Percentiles rank a stretch among this genome's conserved stretches.
phyloP scores from a whole-genome alignment of 169 alveolate genomes.

The Ichthyophthirius multifiliis region DNA sequence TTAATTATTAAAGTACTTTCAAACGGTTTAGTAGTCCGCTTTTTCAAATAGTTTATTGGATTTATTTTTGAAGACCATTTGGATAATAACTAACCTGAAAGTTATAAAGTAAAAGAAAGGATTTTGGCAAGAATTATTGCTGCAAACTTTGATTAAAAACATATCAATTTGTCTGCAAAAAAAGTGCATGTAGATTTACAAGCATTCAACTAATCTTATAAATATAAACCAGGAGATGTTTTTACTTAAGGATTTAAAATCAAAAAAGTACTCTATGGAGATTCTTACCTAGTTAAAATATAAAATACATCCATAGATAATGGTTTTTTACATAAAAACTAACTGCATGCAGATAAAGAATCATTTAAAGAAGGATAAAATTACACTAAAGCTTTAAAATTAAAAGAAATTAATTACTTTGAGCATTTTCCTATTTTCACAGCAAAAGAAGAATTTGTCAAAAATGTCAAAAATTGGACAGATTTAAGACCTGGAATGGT shows the following conservation, averaged over 20 bases:
- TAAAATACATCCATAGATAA: neutral
- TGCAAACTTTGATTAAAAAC: constrained; percentile 50
- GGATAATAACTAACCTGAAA: constrained; percentile 47
- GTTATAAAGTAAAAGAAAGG: constrained; percentile 58
- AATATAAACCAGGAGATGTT: constrained; percentile 42
- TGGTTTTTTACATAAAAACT: constrained; percentile 15
- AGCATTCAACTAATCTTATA: neutral
- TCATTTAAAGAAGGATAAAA: neutral
- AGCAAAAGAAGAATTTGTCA: neutral
- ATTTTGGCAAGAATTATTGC: constrained; percentile 66
- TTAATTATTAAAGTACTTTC: constrained; percentile 43
- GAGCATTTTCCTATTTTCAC: constrained; percentile 47
- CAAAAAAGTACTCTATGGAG: constrained; percentile 57
- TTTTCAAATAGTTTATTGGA: constrained; percentile 65
- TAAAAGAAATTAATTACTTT: constrained; percentile 53
- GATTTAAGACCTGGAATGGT: constrained; percentile 24
- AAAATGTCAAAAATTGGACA: constrained; percentile 3
- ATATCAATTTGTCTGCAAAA: constrained; percentile 49
- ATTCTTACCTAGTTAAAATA: constrained; percentile 43
- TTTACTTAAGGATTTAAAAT: constrained; percentile 47
- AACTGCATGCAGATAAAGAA: neutral
- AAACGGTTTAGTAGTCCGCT: constrained; percentile 66
- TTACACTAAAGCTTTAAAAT: constrained; percentile 11
- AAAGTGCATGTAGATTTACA: constrained; percentile 49
- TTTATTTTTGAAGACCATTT: constrained; percentile 70